Base-by-base conservation (phyloP, 257 asterid species). In the Rauvolfia tetraphylla region DNA sequence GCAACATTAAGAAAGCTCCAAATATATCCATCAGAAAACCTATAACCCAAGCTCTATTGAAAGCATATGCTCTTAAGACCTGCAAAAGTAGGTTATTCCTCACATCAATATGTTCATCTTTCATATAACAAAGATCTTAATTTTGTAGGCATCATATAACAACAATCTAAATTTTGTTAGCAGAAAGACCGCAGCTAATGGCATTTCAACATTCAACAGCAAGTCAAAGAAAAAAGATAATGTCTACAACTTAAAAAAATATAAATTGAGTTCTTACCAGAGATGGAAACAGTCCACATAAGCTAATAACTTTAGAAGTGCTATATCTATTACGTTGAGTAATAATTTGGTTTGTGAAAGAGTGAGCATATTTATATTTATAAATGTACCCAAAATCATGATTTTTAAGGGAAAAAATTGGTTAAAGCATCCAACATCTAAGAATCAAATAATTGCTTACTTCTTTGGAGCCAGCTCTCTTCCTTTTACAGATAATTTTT, bases 21-120 rank as follows among this genome's bases (percentile, higher is more conserved):
- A 89, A 91, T 59, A 95, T 89, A 84, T 95, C 99, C 97, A 95
- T 89, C 76, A 95, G 79, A 79, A 95, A 91, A 67, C 99, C 99
- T 25, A 84, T 75, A 61, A 91, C 78, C 99, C 99, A 95, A 68
- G 90, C 79, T 78, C 84, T 90, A 83, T 93, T 95, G 80, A 92
- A 95, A 82, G 90, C 97, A 84, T 95, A 95, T 41, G 97, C 91
- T 87, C 86, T 90, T 83, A 95, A 84, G 73, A 95, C 97, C 99
- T 95, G 89, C 67, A 84, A 58, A 48, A 68, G 72, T 42, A n/a
- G 70, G 66, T 29, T 75, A 58, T 44, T 29, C 54, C 42, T 72
- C 62, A 34, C 13, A 42, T 23, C 11, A 56, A 58, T 49, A 23
- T 36, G n/a, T 53, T 42, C 4, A 39, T 42, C 33, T n/a, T 72